Conservation (phyloP, 768 basidiomycete genomes). For the Termitomyces sp. region DNA sequence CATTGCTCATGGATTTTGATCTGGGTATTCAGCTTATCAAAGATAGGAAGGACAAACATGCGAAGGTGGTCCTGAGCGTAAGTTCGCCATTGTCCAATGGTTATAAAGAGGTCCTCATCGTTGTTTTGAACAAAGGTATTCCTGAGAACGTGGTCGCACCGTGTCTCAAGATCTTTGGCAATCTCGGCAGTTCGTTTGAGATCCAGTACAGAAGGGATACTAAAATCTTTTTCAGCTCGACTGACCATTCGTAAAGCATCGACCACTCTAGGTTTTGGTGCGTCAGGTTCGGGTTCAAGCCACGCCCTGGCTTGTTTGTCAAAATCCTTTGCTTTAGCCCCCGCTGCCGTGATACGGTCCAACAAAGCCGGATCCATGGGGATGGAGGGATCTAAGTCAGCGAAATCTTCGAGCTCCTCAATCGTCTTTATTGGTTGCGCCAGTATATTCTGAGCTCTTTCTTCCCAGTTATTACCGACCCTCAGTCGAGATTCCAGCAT, state of each 20-base stretch:
- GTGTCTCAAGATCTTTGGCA: conserved; percentile 72
- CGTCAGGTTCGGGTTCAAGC: conserved; percentile 55
- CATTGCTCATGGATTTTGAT: conserved; percentile 65
- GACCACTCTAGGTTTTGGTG: conserved; percentile 56
- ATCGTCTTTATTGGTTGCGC: conserved; percentile 71
- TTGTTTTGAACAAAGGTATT: conserved; percentile 48
- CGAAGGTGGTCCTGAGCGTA: conserved; percentile 70
- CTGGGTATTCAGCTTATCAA: conserved; percentile 70
- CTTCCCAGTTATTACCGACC: conserved; percentile 77
- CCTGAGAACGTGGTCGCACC: conserved; percentile 71
- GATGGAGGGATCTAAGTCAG: conserved; percentile 57
- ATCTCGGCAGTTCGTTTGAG: conserved; percentile 71
- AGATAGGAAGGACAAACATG: conserved; percentile 71
- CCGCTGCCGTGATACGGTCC: conserved; percentile 59
- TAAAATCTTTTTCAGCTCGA: conserved; percentile 76
- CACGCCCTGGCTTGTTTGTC: conserved; percentile 76
- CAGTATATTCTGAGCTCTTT: conserved; percentile 60
- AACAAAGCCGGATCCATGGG: conserved; percentile 69
- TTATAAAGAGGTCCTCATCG: conserved; percentile 66
- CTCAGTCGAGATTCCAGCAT: conserved; percentile 60
- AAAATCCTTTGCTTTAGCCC: conserved; percentile 71
- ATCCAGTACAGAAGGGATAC: conserved; percentile 60
- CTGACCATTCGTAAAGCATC: conserved; percentile 69
- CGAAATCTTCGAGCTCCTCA: conserved; percentile 72
- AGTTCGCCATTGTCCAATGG: conserved; percentile 68